phyloP scores from a whole-genome alignment of 2,329 filamentous ascomycete genomes.

The Plectosphaerella cucumerina region DNA sequence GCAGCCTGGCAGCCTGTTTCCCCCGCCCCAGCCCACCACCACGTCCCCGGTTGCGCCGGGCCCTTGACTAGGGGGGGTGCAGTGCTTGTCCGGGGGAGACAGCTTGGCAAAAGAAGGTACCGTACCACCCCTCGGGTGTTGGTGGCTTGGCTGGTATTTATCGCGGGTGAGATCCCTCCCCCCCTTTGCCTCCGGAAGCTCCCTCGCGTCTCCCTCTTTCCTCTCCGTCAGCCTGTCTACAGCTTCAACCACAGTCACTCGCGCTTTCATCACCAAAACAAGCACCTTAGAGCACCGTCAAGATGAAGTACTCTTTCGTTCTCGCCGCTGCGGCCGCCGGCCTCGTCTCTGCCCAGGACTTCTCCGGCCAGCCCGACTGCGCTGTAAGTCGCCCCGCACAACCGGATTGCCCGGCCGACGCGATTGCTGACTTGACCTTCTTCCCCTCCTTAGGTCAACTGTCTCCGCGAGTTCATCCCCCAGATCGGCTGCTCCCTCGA shows the following conservation, averaged over 20 bases:
- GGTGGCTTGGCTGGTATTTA: no score
- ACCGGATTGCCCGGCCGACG: not conserved
- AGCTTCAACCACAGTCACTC: not conserved
- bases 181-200: no score
- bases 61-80: no score
- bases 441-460: conserved; percentile 19
- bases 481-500: conserved; percentile 28
- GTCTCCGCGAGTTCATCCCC: conserved; percentile 29
- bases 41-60: no score
- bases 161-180: no score
- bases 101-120: no score
- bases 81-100: no score
- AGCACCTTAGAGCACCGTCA: conserved; percentile 13
- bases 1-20: no score
- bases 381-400: conserved; percentile 29
- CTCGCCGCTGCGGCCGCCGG: conserved; percentile 24
- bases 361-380: conserved; percentile 29
- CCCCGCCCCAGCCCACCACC: no score
- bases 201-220: not conserved
- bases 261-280: not conserved
- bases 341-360: conserved; percentile 33
- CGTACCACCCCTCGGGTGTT: no score
- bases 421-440: not conserved
- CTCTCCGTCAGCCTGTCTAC: not conserved
- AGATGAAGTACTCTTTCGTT: conserved; percentile 35